Base-by-base conservation (phyloP, 2,329 filamentous ascomycete genomes). In the Neonectria coccinea region DNA sequence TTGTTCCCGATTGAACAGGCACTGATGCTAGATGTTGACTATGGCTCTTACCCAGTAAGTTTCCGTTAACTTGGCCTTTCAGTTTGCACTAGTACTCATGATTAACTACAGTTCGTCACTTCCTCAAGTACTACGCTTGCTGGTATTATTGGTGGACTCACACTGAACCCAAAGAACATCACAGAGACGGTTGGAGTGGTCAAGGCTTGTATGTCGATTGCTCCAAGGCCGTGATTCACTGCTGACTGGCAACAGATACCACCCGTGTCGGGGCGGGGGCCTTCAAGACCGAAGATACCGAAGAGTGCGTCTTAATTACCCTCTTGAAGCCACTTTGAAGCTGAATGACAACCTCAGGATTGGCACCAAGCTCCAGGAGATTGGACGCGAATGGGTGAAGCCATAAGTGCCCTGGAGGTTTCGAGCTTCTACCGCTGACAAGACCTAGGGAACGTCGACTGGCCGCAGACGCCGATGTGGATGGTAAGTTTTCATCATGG, bases 21-120 rank as follows among this genome's bases (percentile, higher is more conserved):
- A 6, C 81, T 91, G 56, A 90, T 92, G 88, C 81, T 92, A 58
- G 89, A 92, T 74, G 83, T 91, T 62, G 86, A 87, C 74, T 85
- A 86, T 70, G 80, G 79, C 64, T 71, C 72, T 22, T 78, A 78
- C 59, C 76, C 76, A 57, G 73, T 75, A 67, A 69, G 73, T 70
- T 63, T 66, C 25, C 56, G 27, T 58, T 25, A 60, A 64, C 25
- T 67, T 69, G 36, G 41, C 47, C 56, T 58, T 62, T 27, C 31
- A 67, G 36, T 48, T 65, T 55, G 56, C 47, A 66, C 44, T 50
- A 62, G 45, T 66, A 31, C 64, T 61, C 53, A 59, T 50, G 42
- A 56, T 69, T 52, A 66, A 70, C 66, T 44, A 71, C 62, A 67
- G 61, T 77, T 76, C 62, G 86, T 89, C 59, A 88, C 86, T 55